Conservation (phyloP, 768 basidiomycete genomes). For the Agrocybe praecox region DNA sequence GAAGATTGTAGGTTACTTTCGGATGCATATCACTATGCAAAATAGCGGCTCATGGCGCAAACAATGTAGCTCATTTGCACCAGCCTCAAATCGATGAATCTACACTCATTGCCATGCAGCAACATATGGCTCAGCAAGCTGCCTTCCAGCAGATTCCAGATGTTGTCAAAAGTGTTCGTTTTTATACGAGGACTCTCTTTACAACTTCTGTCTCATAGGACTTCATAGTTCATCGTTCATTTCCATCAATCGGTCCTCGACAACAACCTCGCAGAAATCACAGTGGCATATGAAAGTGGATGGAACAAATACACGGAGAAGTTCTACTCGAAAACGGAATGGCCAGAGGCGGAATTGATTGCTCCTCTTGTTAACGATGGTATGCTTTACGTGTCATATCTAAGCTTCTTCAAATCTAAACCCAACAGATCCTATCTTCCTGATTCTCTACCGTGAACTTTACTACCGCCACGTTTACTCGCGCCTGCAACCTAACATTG, state of each 20-base stretch:
- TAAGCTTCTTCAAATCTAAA: neutral
- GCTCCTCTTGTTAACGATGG: constrained; percentile 94
- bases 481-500: constrained; percentile 90
- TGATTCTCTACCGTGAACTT: constrained; percentile 95
- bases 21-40: neutral
- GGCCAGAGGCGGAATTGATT: constrained; percentile 97
- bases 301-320: constrained; percentile 98
- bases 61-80: constrained; percentile 40
- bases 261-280: constrained; percentile 90
- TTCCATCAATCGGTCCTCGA: constrained; percentile 93
- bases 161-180: constrained; percentile 79
- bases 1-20: constrained; percentile 55
- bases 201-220: constrained; percentile 4
- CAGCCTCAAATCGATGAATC: constrained; percentile 74
- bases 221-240: constrained; percentile 83
- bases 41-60: constrained; percentile 8
- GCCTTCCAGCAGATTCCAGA: constrained; percentile 86
- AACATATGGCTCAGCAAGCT: constrained; percentile 82
- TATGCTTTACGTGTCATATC: constrained; percentile 30
- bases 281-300: constrained; percentile 91
- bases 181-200: constrained; percentile 13
- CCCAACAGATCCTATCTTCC: constrained; percentile 78
- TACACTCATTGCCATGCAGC: constrained; percentile 72
- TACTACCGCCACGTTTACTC: constrained; percentile 97
- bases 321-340: constrained; percentile 91